phyloP scores from a whole-genome alignment of 2,329 filamentous ascomycete genomes.

The Aspergillus hiratsukae region DNA sequence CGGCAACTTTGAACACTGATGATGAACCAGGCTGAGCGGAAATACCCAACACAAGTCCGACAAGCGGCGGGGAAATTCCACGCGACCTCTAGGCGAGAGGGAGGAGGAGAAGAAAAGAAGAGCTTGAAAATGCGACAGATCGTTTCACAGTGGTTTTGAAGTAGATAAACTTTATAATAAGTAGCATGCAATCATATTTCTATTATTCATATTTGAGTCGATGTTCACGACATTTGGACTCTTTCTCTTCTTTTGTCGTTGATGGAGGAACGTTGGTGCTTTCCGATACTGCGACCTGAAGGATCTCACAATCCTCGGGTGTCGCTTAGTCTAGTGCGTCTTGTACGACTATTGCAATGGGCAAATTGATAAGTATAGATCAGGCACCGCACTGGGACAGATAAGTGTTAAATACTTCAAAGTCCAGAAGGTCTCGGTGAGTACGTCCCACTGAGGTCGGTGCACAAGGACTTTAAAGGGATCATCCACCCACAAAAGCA shows the following conservation, averaged over 20 bases:
- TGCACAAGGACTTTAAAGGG: not conserved
- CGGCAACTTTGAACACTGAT: slow-evolving; percentile 19
- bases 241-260: not conserved
- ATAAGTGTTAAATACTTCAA: not conserved
- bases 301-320: not conserved
- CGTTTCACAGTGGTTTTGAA: slow-evolving; percentile 10
- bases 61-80: slow-evolving; percentile 13
- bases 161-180: not conserved
- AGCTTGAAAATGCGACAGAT: slow-evolving; percentile 7
- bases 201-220: not conserved
- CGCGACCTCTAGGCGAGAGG: slow-evolving; percentile 1
- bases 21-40: slow-evolving; percentile 13
- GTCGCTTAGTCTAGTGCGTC: not conserved
- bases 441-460: slow-evolving; percentile 1
- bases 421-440: slow-evolving; percentile 3
- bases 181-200: not conserved
- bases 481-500: not conserved
- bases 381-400: slow-evolving; percentile 16
- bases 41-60: slow-evolving; percentile 19
- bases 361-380: slow-evolving; percentile 7
- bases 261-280: not conserved
- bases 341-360: not conserved
- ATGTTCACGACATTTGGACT: not conserved
- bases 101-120: slow-evolving; percentile 2
- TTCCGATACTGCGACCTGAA: not conserved